Percentiles rank a stretch among this genome's conserved stretches.
Conservation (phyloP, 2,329 filamentous ascomycete species). For the Fusarium aywerte region DNA sequence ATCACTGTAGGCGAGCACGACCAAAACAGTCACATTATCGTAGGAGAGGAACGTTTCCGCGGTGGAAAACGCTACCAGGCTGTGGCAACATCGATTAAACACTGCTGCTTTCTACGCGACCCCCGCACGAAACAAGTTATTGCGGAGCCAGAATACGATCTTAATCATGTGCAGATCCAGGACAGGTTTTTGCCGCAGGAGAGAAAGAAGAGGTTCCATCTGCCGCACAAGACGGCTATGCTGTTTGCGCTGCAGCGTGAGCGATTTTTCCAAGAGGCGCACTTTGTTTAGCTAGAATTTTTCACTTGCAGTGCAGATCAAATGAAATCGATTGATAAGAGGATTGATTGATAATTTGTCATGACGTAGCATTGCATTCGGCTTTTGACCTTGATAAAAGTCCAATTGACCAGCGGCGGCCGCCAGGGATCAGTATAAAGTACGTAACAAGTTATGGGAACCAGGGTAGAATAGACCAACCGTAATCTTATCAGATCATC, state of each 20-base stretch:
- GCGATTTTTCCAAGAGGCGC: constrained; percentile 45
- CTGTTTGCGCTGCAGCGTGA: constrained; percentile 45
- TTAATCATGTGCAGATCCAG: constrained; percentile 42
- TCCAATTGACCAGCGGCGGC: background rate
- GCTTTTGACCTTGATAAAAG: background rate
- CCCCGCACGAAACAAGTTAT: constrained; percentile 45
- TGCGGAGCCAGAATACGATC: constrained; percentile 42
- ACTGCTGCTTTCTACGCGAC: constrained; percentile 44
- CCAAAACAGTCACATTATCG: constrained; percentile 45
- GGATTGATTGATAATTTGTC: background rate
- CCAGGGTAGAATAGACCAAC: background rate
- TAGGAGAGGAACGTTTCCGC: constrained; percentile 45
- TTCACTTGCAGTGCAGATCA: constrained; percentile 1
- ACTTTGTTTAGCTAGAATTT: constrained; percentile 34
- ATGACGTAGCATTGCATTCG: constrained; percentile 7
- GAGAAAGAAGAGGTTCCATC: constrained; percentile 46
- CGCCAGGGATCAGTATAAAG: background rate
- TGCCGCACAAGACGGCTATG: constrained; percentile 47
- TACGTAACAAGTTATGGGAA: constrained; percentile 18
- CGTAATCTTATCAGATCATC: constrained; percentile 28
- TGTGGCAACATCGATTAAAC: constrained; percentile 45
- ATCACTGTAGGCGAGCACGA: constrained; percentile 45
- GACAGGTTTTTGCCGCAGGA: constrained; percentile 43
- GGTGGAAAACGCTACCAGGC: constrained; percentile 45
- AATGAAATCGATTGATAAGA: background rate